Base-by-base conservation (phyloP, 2,329 filamentous ascomycete genomes). In the Trichoderma atroviride region DNA sequence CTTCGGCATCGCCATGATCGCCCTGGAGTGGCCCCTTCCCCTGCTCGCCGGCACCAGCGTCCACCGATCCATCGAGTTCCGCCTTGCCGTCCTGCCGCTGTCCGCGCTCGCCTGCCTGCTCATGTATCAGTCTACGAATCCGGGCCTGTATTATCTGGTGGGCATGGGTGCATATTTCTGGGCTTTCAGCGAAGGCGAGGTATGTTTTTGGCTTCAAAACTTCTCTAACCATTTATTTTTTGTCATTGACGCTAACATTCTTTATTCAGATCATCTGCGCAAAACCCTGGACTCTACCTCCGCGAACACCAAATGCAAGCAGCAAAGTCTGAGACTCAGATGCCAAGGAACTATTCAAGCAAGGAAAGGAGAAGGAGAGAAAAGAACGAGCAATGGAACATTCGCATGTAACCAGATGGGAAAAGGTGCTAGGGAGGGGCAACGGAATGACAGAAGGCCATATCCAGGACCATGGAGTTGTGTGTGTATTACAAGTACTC, bases 101-200 rank as follows among this genome's bases (percentile, higher is more conserved):
- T 89, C 89, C 56, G 89, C 91, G 10, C 84, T 98, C 53, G 84
- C 90, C 24, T 89, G 92, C 6, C 85, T 91, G 33, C 84, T 99
- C 72, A 83, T 97, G 72, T 99, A 99, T 79, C 96, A 98, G 80
- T 92, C 89, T 70, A 97, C 94, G 33, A 97, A 99, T 78, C 86
- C 95, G 3, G 96, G 93, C 5, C 82, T 98, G 64, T 99, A 98
- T 82, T 97, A 98, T 79, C 79, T 96, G 31, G 87, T 97, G 71
- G 95, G 91, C 24, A 90, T 96, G 82, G 85, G 83, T 9, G 90
- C 96, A 16, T 99, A 98, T 81, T 97, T 98, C 76, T 97, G 94
- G 94, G 96, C 93, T 1, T 98, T 96, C 76, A 96, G 91, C 76
- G 95, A 99, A 81, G 96, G 96, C 81, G 96, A 99, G 90, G 94